Percentiles rank a stretch among this genome's conserved stretches.
Conservation (phyloP, 1,139 yeast species). For the Candida sanyaensis region DNA sequence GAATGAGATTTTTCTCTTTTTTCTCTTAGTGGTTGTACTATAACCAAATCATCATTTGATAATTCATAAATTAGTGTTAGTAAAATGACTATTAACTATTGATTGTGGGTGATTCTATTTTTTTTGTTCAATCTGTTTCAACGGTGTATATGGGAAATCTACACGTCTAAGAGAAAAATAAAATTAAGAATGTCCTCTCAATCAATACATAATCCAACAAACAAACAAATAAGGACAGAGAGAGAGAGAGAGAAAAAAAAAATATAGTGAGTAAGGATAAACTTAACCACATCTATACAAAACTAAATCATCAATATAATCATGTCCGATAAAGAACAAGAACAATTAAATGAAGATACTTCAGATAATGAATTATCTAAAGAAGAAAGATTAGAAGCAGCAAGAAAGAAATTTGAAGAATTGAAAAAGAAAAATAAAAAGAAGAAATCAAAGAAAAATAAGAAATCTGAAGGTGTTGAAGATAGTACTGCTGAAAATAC, state of each 20-base stretch:
- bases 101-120: no score
- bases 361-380: slow-evolving; percentile 31
- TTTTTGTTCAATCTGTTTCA: no score
- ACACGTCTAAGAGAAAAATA: no score
- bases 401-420: slow-evolving; percentile 63
- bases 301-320: not conserved
- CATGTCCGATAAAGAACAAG: slow-evolving; percentile 14
- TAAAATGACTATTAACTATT: no score
- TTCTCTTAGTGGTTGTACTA: no score
- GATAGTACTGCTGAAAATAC: slow-evolving; percentile 13
- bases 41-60: no score
- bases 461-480: slow-evolving; percentile 16
- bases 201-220: no score
- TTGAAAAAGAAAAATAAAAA: slow-evolving; percentile 61
- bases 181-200: no score
- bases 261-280: not conserved
- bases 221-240: no score
- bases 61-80: no score
- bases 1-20: no score
- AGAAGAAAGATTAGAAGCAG: slow-evolving; percentile 64
- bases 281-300: not conserved
- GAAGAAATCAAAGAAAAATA: slow-evolving; percentile 27
- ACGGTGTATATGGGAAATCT: no score
- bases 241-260: not conserved
- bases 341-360: slow-evolving; percentile 1